These are phyloP conservation scores for Saussurea involucrata DNA, from an alignment of 129 eudicot genomes.

Conservation along the genomic window DNA sequence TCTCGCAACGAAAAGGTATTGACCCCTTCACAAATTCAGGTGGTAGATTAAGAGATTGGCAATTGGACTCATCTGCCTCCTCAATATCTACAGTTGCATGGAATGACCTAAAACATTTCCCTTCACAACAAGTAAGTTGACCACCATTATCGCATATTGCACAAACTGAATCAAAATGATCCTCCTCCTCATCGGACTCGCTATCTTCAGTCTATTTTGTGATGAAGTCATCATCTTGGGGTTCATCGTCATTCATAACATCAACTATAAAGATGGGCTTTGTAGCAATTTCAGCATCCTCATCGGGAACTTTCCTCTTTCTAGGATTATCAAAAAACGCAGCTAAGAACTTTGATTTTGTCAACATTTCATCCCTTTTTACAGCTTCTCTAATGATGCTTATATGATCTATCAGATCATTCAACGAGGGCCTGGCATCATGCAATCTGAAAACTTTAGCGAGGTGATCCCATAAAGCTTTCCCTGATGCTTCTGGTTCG, in stretches of 20 bases:
- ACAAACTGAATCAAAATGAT: constrained; percentile 65
- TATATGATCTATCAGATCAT: constrained; percentile 56
- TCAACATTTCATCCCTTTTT: constrained; percentile 50
- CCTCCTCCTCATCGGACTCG: constrained; percentile 55
- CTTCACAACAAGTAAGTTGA: constrained; percentile 53
- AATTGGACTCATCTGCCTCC: constrained; percentile 39
- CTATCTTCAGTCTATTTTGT: constrained; percentile 38
- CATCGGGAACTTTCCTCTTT: constrained; percentile 38
- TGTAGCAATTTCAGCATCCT: constrained; percentile 35
- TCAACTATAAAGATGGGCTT: constrained; percentile 55
- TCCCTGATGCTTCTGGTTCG: constrained; percentile 55
- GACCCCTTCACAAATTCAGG: constrained; percentile 36
- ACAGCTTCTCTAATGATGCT: constrained; percentile 46
- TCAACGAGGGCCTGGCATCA: constrained; percentile 56
- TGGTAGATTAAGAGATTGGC: constrained; percentile 50
- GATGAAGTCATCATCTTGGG: constrained; percentile 40
- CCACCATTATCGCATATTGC: constrained; percentile 93
- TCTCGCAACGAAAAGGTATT: constrained; percentile 45
- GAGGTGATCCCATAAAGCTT: constrained; percentile 63
- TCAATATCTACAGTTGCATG: constrained; percentile 52
- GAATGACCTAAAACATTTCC: constrained; percentile 79
- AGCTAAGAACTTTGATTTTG: constrained; percentile 52
- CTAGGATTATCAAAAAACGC: constrained; percentile 59
- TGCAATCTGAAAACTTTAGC: constrained; percentile 54
- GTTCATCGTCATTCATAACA: constrained; percentile 28